Evolutionary conservation across 208 protist genomes (phyloP), one percentile per base, ranked within the genome.

Genomic region (Trypanosoma cruzi): DNA sequence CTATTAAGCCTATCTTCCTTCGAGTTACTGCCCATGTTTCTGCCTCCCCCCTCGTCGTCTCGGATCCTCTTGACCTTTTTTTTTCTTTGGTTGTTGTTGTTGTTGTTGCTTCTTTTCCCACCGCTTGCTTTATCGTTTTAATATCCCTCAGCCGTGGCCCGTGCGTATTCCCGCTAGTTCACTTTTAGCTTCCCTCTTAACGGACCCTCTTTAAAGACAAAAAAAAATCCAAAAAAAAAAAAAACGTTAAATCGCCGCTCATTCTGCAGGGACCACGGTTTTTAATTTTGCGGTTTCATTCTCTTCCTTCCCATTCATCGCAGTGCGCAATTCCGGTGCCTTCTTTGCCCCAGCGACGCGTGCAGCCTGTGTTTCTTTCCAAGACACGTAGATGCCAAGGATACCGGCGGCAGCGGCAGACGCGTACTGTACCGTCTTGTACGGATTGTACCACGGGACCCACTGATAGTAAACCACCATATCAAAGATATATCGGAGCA

Each of bases 401-500:
- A 89, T 44, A 40, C 89, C 93, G n/a, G 86, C 89, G 18, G 82
- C 44, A 11, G 81, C 68, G 20, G 86, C 89, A 48, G 68, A 87
- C 2, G 73, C 20, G 73, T 89, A 96, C 73, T 95, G 88, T 22
- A 95, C 13, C 0, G 80, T 85, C 57, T 78, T 82, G 56, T 82
- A 79, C 8, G 93, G 89, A 34, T 84, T 84, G 67, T 96, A 97
- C 55, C 68, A 73, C 7, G 88, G 80, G 24, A 96, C 70, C 90
- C 93, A 97, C 73, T 93, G 90, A 79, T 87, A 97, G 80, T 97
- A 97, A 26, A 97, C 86, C 66, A 88, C 81, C 86, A 97, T 97
- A 66, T 97, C 92, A 54, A 81, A 88, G 54, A 94, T 34, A 16
- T 79, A 87, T 37, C 92, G 92, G n/a, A 89, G 68, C 11, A 88